These are phyloP conservation scores for Croton laevigatus DNA, from an alignment of 441 rosid genomes.

Conservation along the genomic window DNA sequence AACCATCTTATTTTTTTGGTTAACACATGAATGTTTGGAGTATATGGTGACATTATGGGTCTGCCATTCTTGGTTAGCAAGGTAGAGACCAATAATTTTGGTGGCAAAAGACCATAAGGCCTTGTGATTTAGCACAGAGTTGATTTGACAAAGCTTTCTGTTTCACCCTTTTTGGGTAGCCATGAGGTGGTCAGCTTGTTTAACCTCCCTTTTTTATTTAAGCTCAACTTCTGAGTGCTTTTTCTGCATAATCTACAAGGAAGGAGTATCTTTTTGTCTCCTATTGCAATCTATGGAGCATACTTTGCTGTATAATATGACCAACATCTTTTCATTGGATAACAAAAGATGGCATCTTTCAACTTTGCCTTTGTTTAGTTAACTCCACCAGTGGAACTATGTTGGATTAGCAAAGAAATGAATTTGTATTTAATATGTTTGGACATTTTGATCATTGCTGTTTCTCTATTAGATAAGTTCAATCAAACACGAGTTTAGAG, in stretches of 20 bases:
- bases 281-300: not conserved
- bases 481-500: not conserved
- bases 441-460: not conserved
- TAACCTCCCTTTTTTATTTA: not conserved
- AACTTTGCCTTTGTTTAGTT: conserved; percentile 1
- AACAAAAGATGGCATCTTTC: not conserved
- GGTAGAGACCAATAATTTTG: not conserved
- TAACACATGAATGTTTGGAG: not conserved
- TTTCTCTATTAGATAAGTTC: not conserved
- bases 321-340: not conserved
- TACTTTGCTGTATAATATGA: not conserved
- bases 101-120: conserved; percentile 2
- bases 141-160: not conserved
- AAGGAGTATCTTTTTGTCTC: not conserved
- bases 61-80: conserved; percentile 6
- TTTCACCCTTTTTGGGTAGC: not conserved
- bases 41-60: not conserved
- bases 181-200: not conserved
- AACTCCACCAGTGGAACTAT: not conserved
- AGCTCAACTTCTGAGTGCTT: not conserved
- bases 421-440: not conserved
- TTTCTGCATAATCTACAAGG: not conserved
- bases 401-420: not conserved
- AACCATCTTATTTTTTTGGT: not conserved
- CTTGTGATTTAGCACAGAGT: not conserved